Percentiles rank a stretch among this genome's conserved stretches.
These are phyloP conservation scores for Grifola frondosa DNA, from an alignment of 1,284 basidiomycete species.

Conservation along the genomic window DNA sequence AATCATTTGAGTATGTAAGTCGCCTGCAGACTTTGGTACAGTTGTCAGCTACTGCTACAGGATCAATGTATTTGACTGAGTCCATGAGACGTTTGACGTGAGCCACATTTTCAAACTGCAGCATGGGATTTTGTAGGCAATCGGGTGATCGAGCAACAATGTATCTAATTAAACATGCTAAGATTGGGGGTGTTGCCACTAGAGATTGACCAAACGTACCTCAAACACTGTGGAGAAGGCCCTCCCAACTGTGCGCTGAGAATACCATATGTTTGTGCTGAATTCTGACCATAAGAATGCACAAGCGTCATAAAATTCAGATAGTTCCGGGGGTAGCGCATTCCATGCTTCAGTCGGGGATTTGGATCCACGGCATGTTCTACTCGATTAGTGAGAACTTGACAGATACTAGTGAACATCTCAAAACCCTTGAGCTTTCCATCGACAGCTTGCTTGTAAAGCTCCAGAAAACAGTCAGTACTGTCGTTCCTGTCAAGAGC, in stretches of 20 bases:
- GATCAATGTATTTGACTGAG: not conserved
- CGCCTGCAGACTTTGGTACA: conserved; percentile 27
- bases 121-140: not conserved
- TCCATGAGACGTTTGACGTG: conserved; percentile 4
- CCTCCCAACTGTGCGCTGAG: not conserved
- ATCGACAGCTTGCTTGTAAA: conserved; percentile 3
- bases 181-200: too few relatives aligned
- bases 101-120: conserved; percentile 4
- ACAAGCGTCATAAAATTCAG: conserved; percentile 4
- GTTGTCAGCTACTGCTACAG: conserved; percentile 16
- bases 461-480: not conserved
- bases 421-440: not conserved
- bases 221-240: too few relatives aligned
- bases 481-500: conserved; percentile 1
- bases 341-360: conserved; percentile 1
- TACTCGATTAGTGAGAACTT: not conserved
- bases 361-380: not conserved
- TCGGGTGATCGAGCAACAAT: not conserved
- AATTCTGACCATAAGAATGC: conserved; percentile 7
- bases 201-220: too few relatives aligned
- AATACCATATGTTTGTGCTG: conserved; percentile 6
- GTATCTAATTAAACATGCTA: not conserved
- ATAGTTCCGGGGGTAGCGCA: not conserved
- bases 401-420: not conserved
- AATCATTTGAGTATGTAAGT: conserved; percentile 25